Evolutionary conservation across 176 grass and related monocot genomes (phyloP).

Genomic region (Secale cereale): DNA sequence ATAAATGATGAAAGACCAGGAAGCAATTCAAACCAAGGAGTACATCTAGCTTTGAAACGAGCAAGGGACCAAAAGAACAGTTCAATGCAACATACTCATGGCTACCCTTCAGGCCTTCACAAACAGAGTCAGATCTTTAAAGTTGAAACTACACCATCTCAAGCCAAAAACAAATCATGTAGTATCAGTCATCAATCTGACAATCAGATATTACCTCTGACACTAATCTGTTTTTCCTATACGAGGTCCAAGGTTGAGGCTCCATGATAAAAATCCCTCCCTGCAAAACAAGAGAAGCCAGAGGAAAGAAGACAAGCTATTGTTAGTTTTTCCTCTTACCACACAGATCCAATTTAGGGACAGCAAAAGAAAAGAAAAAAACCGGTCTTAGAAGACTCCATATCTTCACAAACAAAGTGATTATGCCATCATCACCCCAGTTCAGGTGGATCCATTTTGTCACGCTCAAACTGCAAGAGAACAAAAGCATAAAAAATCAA

Average conservation of each 20-base stretch:
- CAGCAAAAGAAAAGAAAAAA: slow-evolving; percentile 27
- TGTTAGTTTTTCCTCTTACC: background rate
- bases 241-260: slow-evolving; percentile 92
- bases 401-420: slow-evolving; percentile 82
- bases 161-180: background rate
- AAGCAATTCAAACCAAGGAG: background rate
- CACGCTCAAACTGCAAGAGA: slow-evolving; percentile 88
- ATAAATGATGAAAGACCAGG: background rate
- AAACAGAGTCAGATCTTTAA: background rate
- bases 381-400: slow-evolving; percentile 87
- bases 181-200: background rate
- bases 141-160: background rate
- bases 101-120: background rate
- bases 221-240: slow-evolving; percentile 70
- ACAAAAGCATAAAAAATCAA: slow-evolving; percentile 23
- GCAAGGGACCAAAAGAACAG: background rate
- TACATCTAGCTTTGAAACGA: background rate
- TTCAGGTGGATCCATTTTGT: slow-evolving; percentile 99
- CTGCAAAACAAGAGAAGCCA: slow-evolving; percentile 41
- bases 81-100: background rate
- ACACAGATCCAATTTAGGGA: background rate
- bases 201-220: slow-evolving; percentile 53
- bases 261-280: slow-evolving; percentile 89
- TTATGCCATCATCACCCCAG: slow-evolving; percentile 95
- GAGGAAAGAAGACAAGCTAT: background rate